These are phyloP conservation scores for Acer campestre DNA, from an alignment of 345 rosid species.

Conservation along the genomic window DNA sequence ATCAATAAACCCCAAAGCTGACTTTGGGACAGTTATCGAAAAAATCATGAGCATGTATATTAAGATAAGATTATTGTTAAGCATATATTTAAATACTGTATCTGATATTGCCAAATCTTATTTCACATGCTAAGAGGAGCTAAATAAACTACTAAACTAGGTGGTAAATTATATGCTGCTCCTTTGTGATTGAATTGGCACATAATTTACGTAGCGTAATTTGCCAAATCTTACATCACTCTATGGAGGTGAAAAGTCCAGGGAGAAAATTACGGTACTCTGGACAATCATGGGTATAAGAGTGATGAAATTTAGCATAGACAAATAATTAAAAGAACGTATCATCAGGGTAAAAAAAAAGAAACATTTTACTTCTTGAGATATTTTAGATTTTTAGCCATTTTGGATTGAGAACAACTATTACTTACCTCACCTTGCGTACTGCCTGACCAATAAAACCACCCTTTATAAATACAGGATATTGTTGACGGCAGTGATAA, in stretches of 20 bases:
- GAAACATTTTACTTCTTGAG: neutral
- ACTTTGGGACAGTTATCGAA: neutral
- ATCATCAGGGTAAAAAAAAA: neutral
- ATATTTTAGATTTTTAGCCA: neutral
- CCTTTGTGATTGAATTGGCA: neutral
- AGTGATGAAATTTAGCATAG: neutral
- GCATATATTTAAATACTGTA: neutral
- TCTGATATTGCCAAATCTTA: neutral
- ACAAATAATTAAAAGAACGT: neutral
- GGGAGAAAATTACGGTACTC: neutral
- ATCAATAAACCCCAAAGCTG: neutral
- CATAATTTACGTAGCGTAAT: no score
- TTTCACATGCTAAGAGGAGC: neutral
- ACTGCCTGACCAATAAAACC: constrained; percentile 51
- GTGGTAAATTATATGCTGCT: neutral
- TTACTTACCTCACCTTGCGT: constrained; percentile 66
- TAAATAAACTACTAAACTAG: neutral
- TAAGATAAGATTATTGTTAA: neutral
- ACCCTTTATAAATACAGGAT: constrained; percentile 27
- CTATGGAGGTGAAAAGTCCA: neutral
- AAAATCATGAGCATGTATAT: neutral
- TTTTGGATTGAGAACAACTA: constrained; percentile 5
- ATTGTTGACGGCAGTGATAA: constrained; percentile 21
- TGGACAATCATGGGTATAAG: neutral
- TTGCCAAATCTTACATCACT: no score